Percentiles rank a stretch among this genome's conserved stretches.
Evolutionary conservation across 164 flowering plant genomes (phyloP).

Genomic region (Aristolochia fimbriata): DNA sequence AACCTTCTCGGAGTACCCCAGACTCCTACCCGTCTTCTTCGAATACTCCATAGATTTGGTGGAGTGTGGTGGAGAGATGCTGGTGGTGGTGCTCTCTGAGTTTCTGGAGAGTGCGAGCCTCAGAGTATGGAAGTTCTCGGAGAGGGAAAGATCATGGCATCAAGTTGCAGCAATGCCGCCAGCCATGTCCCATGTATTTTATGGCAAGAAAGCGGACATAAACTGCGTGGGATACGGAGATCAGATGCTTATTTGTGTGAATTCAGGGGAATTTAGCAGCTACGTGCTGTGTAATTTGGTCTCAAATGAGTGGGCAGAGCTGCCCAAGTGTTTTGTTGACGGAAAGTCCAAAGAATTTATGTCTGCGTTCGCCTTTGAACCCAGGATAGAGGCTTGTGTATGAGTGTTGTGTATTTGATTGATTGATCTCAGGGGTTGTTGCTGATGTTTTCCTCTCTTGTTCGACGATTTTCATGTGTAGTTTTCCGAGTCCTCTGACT

Average conservation of each 20-base stretch:
- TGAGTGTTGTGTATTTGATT: conserved; percentile 9
- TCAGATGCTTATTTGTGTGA: conserved; percentile 42
- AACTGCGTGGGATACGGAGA: conserved; percentile 52
- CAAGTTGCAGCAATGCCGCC: conserved; percentile 64
- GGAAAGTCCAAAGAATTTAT: conserved; percentile 42
- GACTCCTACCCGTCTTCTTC: conserved; percentile 39
- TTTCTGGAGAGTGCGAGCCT: conserved; percentile 56
- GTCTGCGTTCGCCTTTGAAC: conserved; percentile 66
- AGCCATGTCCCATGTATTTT: conserved; percentile 49
- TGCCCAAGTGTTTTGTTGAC: conserved; percentile 32
- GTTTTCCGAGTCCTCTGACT: too few relatives aligned
- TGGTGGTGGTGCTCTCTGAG: conserved; percentile 47
- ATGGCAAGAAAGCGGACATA: conserved; percentile 60
- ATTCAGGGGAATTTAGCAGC: conserved; percentile 25
- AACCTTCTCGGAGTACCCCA: conserved; percentile 44
- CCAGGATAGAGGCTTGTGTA: conserved; percentile 62
- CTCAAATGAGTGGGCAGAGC: conserved; percentile 41
- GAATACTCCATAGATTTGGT: conserved; percentile 70
- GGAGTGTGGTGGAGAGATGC: conserved; percentile 44
- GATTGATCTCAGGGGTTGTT: too few relatives aligned
- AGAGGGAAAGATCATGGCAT: conserved; percentile 28
- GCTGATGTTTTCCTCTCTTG: too few relatives aligned
- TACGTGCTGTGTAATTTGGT: conserved; percentile 37
- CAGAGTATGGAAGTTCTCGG: conserved; percentile 50
- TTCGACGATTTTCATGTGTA: too few relatives aligned